Base-by-base conservation (phyloP, 2,329 filamentous ascomycete genomes). In the Pyrenochaeta sp. region DNA sequence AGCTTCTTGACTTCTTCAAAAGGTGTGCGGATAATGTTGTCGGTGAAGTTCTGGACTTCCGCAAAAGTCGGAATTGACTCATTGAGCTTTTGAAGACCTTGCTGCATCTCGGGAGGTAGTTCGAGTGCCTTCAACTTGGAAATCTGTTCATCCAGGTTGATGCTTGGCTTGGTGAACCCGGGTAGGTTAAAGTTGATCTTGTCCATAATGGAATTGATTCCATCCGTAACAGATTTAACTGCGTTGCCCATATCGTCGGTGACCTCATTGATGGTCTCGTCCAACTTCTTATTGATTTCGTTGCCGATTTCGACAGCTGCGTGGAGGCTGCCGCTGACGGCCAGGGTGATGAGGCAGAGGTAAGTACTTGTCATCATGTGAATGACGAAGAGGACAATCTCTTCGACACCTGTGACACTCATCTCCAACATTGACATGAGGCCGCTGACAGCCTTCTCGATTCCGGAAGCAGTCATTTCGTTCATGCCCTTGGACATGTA, bases 401-500 rank as follows among this genome's bases (percentile, higher is more conserved):
- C 89, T 79, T 97, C 90, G 12, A 98, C 88, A 40, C 88, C 93
- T 30, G 90, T 93, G 64, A 98, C 83, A 59, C 90, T 88, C 74
- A 98, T 83, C 60, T 89, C 83, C 50, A 98, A 84, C 79, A 95
- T 88, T 42, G 87, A 83, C 77, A 95, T 91, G 76, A 98, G 85
- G 48, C 88, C 94, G 61, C 88, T 85, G 64, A 98, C 88, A 8
- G 92, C 88, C 68, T 90, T 88, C 67, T 93, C 91, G 66, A 98
- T 89, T 54, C 91, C 90, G 47, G 85, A 85, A 32, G 92, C 91
- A 7, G 92, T 90, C 67, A 98, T 81, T 58, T 92, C 86, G 79
- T 99, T 99, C 74, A 97, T 89, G 53, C 95, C 95, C 50, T 86
- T 83, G 1, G 93, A 91, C 75, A 98, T 89, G 80, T 97, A 98